Percentiles rank a stretch among this genome's conserved stretches.
These are phyloP conservation scores for Blastobotrys ciferrii DNA, from an alignment of 1,139 yeast species.

Conservation along the genomic window DNA sequence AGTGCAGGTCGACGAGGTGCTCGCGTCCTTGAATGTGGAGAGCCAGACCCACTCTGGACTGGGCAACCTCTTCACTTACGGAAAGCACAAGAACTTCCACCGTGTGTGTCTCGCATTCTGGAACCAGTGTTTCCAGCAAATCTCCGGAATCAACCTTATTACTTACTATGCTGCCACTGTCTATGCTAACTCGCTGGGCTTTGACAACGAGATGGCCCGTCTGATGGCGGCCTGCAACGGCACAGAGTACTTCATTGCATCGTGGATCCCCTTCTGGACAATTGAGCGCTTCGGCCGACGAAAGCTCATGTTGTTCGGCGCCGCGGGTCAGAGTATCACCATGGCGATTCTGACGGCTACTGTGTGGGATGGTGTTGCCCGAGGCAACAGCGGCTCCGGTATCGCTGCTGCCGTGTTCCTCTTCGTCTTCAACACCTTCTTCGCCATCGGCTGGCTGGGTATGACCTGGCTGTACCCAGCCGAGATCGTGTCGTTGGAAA, in stretches of 20 bases:
- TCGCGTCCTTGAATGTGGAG: conserved; percentile 25
- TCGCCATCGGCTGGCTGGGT: conserved; percentile 57
- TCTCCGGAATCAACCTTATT: conserved; percentile 69
- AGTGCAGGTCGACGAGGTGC: conserved; percentile 31
- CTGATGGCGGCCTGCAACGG: conserved; percentile 49
- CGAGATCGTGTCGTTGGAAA: conserved; percentile 52
- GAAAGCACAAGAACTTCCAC: conserved; percentile 43
- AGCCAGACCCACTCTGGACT: conserved; percentile 17
- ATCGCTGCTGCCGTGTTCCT: conserved; percentile 47
- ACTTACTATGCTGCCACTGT: conserved; percentile 56
- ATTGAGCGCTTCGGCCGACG: conserved; percentile 63
- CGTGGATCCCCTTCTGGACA: conserved; percentile 44
- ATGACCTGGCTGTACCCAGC: conserved; percentile 43
- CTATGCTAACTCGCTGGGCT: conserved; percentile 45
- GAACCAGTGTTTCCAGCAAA: conserved; percentile 59
- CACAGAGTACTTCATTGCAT: conserved; percentile 45
- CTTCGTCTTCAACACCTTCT: conserved; percentile 52
- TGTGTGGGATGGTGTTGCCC: conserved; percentile 24
- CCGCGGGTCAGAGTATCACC: conserved; percentile 34
- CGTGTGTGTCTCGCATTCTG: conserved; percentile 48
- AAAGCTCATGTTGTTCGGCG: conserved; percentile 45
- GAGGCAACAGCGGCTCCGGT: conserved; percentile 30
- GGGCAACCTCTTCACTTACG: conserved; percentile 20
- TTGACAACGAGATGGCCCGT: conserved; percentile 42
- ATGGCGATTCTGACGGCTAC: conserved; percentile 29